These are phyloP conservation scores for Flaveria brownii DNA, from an alignment of 129 eudicot species.

Conservation along the genomic window DNA sequence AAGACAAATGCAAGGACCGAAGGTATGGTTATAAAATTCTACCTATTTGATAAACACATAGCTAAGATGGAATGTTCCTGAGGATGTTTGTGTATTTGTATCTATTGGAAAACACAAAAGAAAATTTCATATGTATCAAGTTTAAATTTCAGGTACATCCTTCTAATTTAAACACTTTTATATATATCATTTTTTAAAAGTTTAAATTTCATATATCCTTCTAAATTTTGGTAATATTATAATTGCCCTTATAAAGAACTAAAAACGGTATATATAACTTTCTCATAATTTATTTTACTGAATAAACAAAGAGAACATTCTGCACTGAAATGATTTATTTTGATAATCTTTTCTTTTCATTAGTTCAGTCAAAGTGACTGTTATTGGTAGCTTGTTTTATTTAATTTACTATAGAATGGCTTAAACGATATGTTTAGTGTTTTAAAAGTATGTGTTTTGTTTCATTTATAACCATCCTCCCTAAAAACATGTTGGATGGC, in stretches of 20 bases:
- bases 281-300: neutral
- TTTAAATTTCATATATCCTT: neutral
- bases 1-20: conserved; percentile 86
- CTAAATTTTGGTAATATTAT: neutral
- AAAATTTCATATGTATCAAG: neutral
- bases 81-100: neutral
- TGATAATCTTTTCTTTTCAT: neutral
- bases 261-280: neutral
- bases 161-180: neutral
- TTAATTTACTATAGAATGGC: neutral
- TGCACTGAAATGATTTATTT: neutral
- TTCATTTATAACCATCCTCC: neutral
- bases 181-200: neutral
- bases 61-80: no score
- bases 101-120: neutral
- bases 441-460: no score
- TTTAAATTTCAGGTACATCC: neutral
- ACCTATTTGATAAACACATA: neutral
- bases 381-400: no score
- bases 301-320: neutral
- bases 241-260: neutral
- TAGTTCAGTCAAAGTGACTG: neutral
- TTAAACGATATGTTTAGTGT: neutral
- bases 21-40: conserved; percentile 42
- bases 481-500: neutral